Evolutionary conservation across 2,329 filamentous ascomycete species (phyloP), one percentile per base, ranked within the genome.

Genomic region (Colletotrichum echinochloae): DNA sequence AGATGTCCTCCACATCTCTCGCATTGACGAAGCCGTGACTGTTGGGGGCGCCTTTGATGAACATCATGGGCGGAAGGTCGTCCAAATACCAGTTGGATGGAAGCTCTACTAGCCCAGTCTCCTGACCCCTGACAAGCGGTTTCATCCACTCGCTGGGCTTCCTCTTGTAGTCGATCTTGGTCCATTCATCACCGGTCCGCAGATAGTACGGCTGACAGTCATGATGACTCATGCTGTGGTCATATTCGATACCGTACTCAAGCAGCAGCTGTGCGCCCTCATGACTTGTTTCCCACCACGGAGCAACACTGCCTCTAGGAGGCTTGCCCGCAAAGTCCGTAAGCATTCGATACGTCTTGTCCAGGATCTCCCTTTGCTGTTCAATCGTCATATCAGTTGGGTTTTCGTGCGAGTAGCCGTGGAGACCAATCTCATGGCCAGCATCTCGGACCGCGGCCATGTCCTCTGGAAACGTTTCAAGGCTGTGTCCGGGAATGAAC

Each of bases 331-430:
- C 76, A 48, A 95, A 92, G 0, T 91, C 88, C 0, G 89, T 93
- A 41, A 94, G 85, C 79, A 94, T 85, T 28, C 87, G 86, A 77
- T 90, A 93, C 23, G 91, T 93, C 79, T 93, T 93, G 75, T 92
- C 90, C 7, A 95, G 85, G 20, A 95, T 90, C 67, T 92, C 91
- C 18, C 86, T 87, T 78, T 95, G 92, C 80, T 95, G 92, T 76
- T 94, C 91, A 1, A 92, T 78, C 0, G 86, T 91, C 91, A 94
- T 93, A 66, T 90, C 87, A 0, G 84, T 84, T 0, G 92, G 91
- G 74, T 94, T 94, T 77, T 94, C 92, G 75, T 94, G 91, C 0
- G 87, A 89, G 80, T 94, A 94, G 5, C 91, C 92, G 73, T 94
- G 92, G n/a, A 88, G 83, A 16, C 86, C 83, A 18, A 85, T 85